phyloP scores from a whole-genome alignment of 2,329 filamentous ascomycete species.

The Graphiopsis chlorocephala region DNA sequence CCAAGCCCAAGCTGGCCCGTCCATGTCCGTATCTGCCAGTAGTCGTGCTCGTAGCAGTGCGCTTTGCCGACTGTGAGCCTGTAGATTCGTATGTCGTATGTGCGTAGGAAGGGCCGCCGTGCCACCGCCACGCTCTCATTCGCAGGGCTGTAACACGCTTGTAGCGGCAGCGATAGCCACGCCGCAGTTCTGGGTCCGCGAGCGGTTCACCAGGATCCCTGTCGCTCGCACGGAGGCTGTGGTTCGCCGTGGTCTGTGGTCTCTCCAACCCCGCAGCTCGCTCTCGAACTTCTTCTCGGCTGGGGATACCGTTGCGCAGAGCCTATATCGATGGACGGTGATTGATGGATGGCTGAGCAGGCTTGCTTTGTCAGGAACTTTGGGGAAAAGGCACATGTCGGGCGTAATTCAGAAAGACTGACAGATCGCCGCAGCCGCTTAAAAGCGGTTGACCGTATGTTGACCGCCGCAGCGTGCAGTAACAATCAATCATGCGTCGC shows the following conservation, averaged over 20 bases:
- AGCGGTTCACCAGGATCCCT: constrained; percentile 2
- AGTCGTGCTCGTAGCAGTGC: neutral
- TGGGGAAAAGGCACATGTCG: neutral
- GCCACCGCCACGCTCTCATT: constrained; percentile 6
- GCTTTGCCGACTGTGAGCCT: neutral
- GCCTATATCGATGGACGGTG: constrained; percentile 7
- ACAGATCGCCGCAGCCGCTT: constrained; percentile 3
- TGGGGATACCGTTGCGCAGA: constrained; percentile 1
- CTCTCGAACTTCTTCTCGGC: constrained; percentile 6
- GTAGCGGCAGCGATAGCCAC: neutral
- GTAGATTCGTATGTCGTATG: neutral
- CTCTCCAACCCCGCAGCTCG: constrained; percentile 7
- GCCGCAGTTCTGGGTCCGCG: constrained; percentile 2
- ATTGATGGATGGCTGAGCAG: neutral
- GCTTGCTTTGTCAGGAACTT: neutral
- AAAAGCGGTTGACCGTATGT: neutral
- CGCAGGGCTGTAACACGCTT: constrained; percentile 14
- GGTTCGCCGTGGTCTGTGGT: neutral
- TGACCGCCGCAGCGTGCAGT: neutral
- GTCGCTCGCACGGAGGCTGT: neutral
- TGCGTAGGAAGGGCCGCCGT: neutral
- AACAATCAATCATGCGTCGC: neutral
- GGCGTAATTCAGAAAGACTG: neutral
- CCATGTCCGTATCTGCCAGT: neutral
- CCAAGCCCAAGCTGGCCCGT: neutral